Conservation (phyloP, 352 stramenopile species). For the Pythium grandisporangium region DNA sequence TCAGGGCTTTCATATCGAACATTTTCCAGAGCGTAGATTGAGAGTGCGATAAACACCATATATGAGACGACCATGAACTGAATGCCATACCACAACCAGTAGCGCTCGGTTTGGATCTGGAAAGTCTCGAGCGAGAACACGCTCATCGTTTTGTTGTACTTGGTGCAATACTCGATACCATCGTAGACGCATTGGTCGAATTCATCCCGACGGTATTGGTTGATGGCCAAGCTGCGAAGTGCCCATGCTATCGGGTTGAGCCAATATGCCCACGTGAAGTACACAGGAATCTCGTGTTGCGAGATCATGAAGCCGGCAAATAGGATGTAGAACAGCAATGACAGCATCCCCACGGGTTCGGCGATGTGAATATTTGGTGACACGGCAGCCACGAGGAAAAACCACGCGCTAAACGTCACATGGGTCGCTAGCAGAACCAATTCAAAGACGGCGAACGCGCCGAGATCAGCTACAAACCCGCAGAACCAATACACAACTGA, state of each 20-base stretch:
- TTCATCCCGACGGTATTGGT: slow-evolving; percentile 7
- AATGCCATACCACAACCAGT: slow-evolving; percentile 16
- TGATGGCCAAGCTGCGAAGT: slow-evolving; percentile 20
- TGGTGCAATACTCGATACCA: slow-evolving; percentile 10
- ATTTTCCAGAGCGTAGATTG: slow-evolving; percentile 19
- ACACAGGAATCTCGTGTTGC: slow-evolving; percentile 30
- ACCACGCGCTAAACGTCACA: slow-evolving; percentile 23
- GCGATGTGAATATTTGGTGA: slow-evolving; percentile 20
- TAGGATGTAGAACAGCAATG: slow-evolving; percentile 29
- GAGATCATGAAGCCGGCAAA: slow-evolving; percentile 44
- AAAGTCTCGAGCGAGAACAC: slow-evolving; percentile 17
- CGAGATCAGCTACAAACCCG: too few species aligned
- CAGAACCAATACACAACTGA: too few species aligned
- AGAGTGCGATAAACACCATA: slow-evolving; percentile 13
- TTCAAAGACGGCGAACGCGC: not conserved
- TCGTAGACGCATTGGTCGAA: slow-evolving; percentile 9
- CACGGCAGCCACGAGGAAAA: slow-evolving; percentile 27
- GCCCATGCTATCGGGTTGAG: slow-evolving; percentile 45
- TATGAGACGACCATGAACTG: slow-evolving; percentile 13
- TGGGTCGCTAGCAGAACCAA: slow-evolving; percentile 32
- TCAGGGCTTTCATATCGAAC: slow-evolving; percentile 13
- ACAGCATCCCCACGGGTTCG: slow-evolving; percentile 26
- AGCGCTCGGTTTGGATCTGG: slow-evolving; percentile 12
- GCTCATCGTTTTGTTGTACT: slow-evolving; percentile 11
- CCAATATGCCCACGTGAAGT: slow-evolving; percentile 51